A percentile compares a stretch with the other conserved stretches of the same genome.
These are phyloP conservation scores for Podila verticillata DNA, from an alignment of 192 early-diverging fungal species.

Conservation along the genomic window DNA sequence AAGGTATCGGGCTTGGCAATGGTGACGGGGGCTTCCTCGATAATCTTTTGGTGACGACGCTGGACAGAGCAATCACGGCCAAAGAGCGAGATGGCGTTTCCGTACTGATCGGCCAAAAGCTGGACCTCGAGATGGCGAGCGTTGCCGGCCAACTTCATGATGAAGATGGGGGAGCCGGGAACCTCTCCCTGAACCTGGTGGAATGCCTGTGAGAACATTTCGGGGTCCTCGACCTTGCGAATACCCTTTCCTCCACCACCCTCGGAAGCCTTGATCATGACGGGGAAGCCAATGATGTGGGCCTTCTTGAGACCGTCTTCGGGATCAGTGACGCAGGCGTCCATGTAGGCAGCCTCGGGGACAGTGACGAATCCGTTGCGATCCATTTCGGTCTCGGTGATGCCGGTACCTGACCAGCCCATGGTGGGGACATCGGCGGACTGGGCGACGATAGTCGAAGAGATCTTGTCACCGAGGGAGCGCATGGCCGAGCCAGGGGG, in stretches of 20 bases:
- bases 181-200: constrained; percentile 93
- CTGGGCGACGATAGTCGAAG: constrained; percentile 99
- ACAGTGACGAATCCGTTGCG: constrained; percentile 81
- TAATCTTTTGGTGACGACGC: constrained; percentile 98
- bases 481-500: constrained; percentile 98
- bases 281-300: constrained; percentile 91
- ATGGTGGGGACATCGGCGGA: constrained; percentile 96
- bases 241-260: constrained; percentile 99
- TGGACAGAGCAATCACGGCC: constrained; percentile 99
- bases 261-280: constrained; percentile 99
- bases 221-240: constrained; percentile 85
- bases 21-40: constrained; percentile 96
- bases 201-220: constrained; percentile 81
- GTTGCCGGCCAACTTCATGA: constrained; percentile 97
- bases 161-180: constrained; percentile 97
- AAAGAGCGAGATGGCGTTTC: constrained; percentile 98
- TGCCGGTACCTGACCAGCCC: constrained; percentile 92
- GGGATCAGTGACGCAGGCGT: constrained; percentile 86
- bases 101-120: constrained; percentile 94
- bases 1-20: constrained; percentile 83
- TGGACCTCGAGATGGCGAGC: constrained; percentile 98
- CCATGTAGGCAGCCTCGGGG: constrained; percentile 80
- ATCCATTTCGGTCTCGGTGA: constrained; percentile 77
- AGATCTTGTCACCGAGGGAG: constrained; percentile 99
- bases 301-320: constrained; percentile 89